phyloP scores from a whole-genome alignment of 78 protist genomes.

The Bigelowiella natans region DNA sequence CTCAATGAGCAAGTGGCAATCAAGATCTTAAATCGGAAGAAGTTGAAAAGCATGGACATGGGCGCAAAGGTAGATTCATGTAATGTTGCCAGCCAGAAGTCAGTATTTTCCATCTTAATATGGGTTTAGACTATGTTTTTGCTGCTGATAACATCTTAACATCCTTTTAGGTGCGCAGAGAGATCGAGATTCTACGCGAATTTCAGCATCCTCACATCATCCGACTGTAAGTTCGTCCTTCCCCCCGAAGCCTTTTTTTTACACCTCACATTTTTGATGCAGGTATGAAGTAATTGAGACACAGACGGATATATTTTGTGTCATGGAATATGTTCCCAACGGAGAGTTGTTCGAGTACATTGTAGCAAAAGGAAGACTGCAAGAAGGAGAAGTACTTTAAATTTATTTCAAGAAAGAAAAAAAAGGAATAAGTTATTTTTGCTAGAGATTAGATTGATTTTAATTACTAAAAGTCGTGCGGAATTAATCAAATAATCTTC shows the following conservation, averaged over 20 bases:
- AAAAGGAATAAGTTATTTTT: too few relatives aligned
- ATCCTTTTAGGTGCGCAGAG: constrained; percentile 65
- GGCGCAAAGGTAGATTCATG: constrained; percentile 35
- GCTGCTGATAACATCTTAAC: constrained; percentile 17
- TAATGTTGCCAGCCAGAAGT: not conserved
- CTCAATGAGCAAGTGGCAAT: constrained; percentile 85
- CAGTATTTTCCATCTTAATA: not conserved
- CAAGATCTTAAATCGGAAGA: constrained; percentile 82
- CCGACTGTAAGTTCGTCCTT: constrained; percentile 53
- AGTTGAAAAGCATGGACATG: constrained; percentile 76
- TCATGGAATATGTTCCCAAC: constrained; percentile 76
- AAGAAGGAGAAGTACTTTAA: not conserved
- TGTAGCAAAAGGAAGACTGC: constrained; percentile 74
- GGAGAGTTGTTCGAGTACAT: constrained; percentile 98
- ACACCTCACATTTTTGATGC: not conserved
- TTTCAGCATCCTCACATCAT: constrained; percentile 95
- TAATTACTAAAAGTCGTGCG: too few relatives aligned
- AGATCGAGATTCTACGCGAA: constrained; percentile 83
- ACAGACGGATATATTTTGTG: constrained; percentile 83
- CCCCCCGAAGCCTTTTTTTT: not conserved
- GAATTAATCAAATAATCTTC: too few relatives aligned
- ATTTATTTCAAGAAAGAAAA: too few relatives aligned
- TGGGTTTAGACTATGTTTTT: not conserved
- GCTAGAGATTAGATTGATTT: too few relatives aligned
- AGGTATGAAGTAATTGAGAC: constrained; percentile 89